These are phyloP conservation scores for Astragalus glycyphyllos DNA, from an alignment of 306 rosid genomes.

Conservation along the genomic window DNA sequence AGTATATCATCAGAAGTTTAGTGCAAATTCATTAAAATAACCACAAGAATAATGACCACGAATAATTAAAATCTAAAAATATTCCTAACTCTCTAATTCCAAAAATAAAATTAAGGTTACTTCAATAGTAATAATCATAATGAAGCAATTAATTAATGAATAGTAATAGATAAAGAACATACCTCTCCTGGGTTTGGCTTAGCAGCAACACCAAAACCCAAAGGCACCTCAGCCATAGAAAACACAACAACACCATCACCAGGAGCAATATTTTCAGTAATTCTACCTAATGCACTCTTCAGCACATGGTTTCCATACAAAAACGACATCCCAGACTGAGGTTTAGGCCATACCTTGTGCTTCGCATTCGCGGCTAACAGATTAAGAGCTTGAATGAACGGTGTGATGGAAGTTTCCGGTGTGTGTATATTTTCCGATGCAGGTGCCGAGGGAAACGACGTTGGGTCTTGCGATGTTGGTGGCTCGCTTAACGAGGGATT, in stretches of 20 bases:
- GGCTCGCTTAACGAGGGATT: slow-evolving; percentile 84
- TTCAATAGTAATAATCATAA: too few species aligned
- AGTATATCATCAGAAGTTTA: too few species aligned
- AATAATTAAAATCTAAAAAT: too few species aligned
- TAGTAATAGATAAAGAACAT: too few species aligned
- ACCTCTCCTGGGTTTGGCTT: slow-evolving; percentile 93
- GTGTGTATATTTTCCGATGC: slow-evolving; percentile 89
- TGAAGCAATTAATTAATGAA: too few species aligned
- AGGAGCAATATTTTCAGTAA: slow-evolving; percentile 71
- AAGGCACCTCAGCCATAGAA: slow-evolving; percentile 85
- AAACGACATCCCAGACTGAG: slow-evolving; percentile 85
- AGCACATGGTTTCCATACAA: slow-evolving; percentile 85
- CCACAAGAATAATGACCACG: too few species aligned
- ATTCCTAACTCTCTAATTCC: too few species aligned
- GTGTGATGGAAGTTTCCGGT: slow-evolving; percentile 87
- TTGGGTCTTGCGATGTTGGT: slow-evolving; percentile 73
- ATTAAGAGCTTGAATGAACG: slow-evolving; percentile 65
- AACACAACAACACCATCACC: slow-evolving; percentile 94
- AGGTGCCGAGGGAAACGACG: slow-evolving; percentile 74
- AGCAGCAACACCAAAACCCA: slow-evolving; percentile 90
- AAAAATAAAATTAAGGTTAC: too few species aligned
- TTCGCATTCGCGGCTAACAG: slow-evolving; percentile 75
- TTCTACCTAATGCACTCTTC: slow-evolving; percentile 86
- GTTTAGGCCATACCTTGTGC: slow-evolving; percentile 94
- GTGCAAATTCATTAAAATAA: too few species aligned